Evolutionary conservation across 306 rosid genomes (phyloP).

Genomic region (Fragaria ananassa): DNA sequence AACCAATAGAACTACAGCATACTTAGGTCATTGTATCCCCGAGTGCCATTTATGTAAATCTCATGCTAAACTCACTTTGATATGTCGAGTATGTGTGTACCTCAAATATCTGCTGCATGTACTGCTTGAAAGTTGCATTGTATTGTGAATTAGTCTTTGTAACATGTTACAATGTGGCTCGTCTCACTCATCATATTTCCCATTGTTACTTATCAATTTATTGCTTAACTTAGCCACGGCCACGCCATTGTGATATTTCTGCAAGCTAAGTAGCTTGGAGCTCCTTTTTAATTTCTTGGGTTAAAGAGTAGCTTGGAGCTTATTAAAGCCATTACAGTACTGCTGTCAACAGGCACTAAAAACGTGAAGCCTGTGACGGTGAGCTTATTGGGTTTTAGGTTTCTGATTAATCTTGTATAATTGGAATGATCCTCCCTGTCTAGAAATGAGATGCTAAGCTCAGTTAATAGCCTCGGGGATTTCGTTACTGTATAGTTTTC

Average conservation of each 20-base stretch:
- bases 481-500: background rate
- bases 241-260: constrained; percentile 86
- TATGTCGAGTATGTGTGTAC: constrained; percentile 19
- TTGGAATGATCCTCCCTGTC: background rate
- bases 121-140: constrained; percentile 35
- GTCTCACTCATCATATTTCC: constrained; percentile 44
- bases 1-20: background rate
- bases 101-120: constrained; percentile 61
- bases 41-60: background rate
- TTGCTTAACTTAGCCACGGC: constrained; percentile 59
- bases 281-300: no score
- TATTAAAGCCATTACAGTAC: no score
- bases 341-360: no score
- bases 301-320: no score
- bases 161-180: constrained; percentile 48
- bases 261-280: constrained; percentile 27
- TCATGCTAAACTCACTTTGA: background rate
- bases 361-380: no score
- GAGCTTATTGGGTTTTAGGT: background rate
- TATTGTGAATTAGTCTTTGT: constrained; percentile 76
- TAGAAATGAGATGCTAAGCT: background rate
- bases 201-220: constrained; percentile 43
- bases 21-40: background rate
- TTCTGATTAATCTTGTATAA: background rate
- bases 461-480: background rate